Evolutionary conservation across 1,284 basidiomycete genomes (phyloP).

Genomic region (Malassezia brasiliensis): DNA sequence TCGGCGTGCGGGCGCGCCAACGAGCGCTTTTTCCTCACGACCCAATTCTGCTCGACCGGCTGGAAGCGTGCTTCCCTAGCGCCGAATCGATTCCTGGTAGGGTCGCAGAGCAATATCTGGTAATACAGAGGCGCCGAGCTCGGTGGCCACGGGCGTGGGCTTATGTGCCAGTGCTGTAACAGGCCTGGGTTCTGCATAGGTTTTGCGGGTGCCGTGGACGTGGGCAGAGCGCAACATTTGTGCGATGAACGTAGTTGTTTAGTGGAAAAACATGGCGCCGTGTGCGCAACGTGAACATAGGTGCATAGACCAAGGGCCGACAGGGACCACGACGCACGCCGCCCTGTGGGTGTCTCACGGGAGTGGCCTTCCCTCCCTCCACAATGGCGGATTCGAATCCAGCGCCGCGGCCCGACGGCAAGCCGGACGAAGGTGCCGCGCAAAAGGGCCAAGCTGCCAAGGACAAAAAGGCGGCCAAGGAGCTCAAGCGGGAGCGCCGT

Average conservation of each 20-base stretch:
- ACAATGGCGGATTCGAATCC: not conserved
- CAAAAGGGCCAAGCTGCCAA: not conserved
- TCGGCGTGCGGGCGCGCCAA: not conserved
- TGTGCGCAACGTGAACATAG: no score
- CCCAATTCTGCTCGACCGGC: conserved; percentile 21
- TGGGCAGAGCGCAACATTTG: conserved; percentile 6
- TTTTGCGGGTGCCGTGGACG: not conserved
- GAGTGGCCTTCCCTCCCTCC: not conserved
- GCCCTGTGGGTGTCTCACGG: not conserved
- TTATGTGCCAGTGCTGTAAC: conserved; percentile 17
- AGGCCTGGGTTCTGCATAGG: conserved; percentile 6
- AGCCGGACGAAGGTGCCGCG: not conserved
- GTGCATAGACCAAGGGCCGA: no score
- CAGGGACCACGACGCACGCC: not conserved
- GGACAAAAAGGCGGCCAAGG: conserved; percentile 34
- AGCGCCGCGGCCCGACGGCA: not conserved
- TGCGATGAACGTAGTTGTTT: not conserved
- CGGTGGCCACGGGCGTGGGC: not conserved
- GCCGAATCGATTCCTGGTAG: conserved; percentile 22
- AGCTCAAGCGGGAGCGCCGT: conserved; percentile 32
- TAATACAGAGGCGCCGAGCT: not conserved
- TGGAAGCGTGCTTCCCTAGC: not conserved
- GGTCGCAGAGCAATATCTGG: conserved; percentile 14
- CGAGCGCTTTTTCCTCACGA: conserved; percentile 1
- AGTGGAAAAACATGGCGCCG: not conserved